Evolutionary conservation across 208 protist genomes (phyloP).

Genomic region (Herpetomonas tarakana): DNA sequence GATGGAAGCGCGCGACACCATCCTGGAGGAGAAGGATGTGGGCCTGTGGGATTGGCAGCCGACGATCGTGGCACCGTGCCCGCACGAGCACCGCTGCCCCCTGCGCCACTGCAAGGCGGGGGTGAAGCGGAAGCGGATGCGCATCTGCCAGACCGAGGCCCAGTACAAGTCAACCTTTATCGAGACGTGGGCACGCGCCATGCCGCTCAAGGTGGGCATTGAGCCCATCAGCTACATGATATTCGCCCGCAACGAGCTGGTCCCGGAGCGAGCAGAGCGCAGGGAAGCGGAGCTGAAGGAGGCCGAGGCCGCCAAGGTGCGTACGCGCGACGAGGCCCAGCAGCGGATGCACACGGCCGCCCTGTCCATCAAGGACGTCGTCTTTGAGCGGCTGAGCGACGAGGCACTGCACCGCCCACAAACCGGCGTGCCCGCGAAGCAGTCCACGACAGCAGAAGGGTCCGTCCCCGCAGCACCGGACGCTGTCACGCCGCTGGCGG

Average conservation of each 20-base stretch:
- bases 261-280: conserved; percentile 71
- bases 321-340: conserved; percentile 52
- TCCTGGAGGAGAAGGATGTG: conserved; percentile 82
- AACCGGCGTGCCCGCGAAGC: conserved; percentile 60
- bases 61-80: conserved; percentile 83
- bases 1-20: conserved; percentile 86
- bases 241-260: conserved; percentile 82
- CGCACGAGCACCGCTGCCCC: conserved; percentile 78
- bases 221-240: conserved; percentile 85
- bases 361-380: conserved; percentile 77
- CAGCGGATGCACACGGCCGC: conserved; percentile 56
- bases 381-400: conserved; percentile 84
- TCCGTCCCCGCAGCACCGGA: not conserved
- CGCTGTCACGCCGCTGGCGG: conserved; percentile 6
- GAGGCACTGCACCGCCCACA: conserved; percentile 74
- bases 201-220: conserved; percentile 80
- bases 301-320: conserved; percentile 26
- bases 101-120: conserved; percentile 80
- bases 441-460: conserved; percentile 8
- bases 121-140: conserved; percentile 85
- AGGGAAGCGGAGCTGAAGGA: conserved; percentile 37
- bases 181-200: conserved; percentile 75
- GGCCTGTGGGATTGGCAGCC: conserved; percentile 90
- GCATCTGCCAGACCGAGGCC: conserved; percentile 81
- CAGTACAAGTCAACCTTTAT: conserved; percentile 86